Evolutionary conservation across 179 eudicot genomes (phyloP).

Genomic region (Dionaea muscipula): DNA sequence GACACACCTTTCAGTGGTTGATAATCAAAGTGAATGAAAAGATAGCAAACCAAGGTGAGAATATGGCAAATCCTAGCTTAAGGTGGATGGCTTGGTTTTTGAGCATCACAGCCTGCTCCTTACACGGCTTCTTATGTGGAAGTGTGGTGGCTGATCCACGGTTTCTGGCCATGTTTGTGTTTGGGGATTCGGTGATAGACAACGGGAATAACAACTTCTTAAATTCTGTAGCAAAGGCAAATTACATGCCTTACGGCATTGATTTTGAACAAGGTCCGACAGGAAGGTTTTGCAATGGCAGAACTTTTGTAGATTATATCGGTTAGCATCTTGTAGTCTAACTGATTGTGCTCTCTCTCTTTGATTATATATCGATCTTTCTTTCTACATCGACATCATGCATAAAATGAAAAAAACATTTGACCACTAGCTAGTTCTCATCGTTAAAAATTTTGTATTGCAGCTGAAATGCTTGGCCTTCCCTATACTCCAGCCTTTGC

Average conservation of each 20-base stretch:
- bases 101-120: not conserved
- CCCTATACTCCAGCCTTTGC: conserved; percentile 52
- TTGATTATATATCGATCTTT: too few species aligned
- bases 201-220: conserved; percentile 78
- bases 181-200: conserved; percentile 84
- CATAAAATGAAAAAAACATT: too few species aligned
- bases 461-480: conserved; percentile 48
- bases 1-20: too few species aligned
- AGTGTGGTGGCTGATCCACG: conserved; percentile 22
- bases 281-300: conserved; percentile 69
- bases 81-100: not conserved
- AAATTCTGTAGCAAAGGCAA: conserved; percentile 55
- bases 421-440: too few species aligned
- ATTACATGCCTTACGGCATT: conserved; percentile 66
- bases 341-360: too few species aligned
- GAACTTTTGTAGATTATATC: conserved; percentile 52
- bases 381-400: too few species aligned
- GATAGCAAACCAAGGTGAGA: not conserved
- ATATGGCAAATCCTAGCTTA: not conserved
- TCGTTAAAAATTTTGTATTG: not conserved
- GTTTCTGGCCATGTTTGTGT: conserved; percentile 63
- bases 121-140: not conserved
- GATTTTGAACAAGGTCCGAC: conserved; percentile 54
- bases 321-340: conserved; percentile 20
- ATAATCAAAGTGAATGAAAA: not conserved